Base-by-base conservation (phyloP, 1,139 yeast genomes). In the Saccharomycopsis hybrid region DNA sequence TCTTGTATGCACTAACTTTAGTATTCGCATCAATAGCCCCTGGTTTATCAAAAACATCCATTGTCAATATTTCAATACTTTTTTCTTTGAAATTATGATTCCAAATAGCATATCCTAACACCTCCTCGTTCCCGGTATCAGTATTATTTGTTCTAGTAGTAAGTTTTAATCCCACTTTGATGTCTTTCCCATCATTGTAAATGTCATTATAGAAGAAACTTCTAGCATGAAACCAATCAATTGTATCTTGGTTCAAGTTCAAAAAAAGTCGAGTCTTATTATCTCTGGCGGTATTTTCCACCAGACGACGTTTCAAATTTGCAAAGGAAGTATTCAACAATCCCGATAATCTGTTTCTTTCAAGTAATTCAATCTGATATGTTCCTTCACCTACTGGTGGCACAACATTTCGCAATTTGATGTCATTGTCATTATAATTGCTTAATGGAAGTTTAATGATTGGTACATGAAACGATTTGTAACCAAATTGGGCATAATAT, bases 401-500 rank as follows among this genome's bases (percentile, higher is more conserved):
- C 11, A 24, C 9, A 13, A 3, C 24, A n/a, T 41, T 5, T 5
- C 25, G 35, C 3, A 4, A 13, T 30, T 4, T 32, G 18, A 28
- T n/a, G 4, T 7, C 11, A 8, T 11, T 31, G 25, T 30, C 13
- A 7, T 18, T 11, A n/a, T n/a, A n/a, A n/a, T n/a, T n/a, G n/a
- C n/a, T n/a, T n/a, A n/a, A n/a, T 43, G 11, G 59, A 55, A 44
- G 55, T 49, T 9, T 41, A 28, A 11, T 47, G 51, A 4, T 40
- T 50, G 45, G 79, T 7, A 78, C 77, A 40, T 69, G 76, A 50
- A 67, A 63, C 1, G 82, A 73, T 41, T 68, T 65, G 63, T 80
- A 85, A 1, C 87, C 94, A 58, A 74, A 71, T 51, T 70, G 68
- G 35, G 69, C 63, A 62, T 85, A 84, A 62, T 77, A 84, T 51